phyloP scores from a whole-genome alignment of 371 early-diverging fungal species.

The Apophysomyces elegans region DNA sequence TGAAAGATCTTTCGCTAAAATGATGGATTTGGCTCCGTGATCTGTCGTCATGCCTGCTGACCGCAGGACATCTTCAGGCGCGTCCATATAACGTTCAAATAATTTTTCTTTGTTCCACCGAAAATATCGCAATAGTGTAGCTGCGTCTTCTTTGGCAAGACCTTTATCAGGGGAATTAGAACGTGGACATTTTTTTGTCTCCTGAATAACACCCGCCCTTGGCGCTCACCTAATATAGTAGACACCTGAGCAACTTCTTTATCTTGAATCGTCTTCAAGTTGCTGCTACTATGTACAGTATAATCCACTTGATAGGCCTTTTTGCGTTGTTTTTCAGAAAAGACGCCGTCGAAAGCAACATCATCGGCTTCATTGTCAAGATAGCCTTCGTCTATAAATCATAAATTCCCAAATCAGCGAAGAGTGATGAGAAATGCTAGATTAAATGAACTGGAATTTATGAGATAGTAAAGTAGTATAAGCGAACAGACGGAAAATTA shows the following conservation, averaged over 20 bases:
- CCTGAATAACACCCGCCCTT: neutral
- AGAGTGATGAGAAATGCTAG: neutral
- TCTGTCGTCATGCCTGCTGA: constrained; percentile 71
- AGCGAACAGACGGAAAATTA: constrained; percentile 4
- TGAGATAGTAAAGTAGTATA: neutral
- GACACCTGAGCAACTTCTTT: constrained; percentile 25
- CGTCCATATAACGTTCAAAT: constrained; percentile 82
- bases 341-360: constrained; percentile 20
- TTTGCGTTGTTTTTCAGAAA: constrained; percentile 17
- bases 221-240: constrained; percentile 25
- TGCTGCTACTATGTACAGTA: constrained; percentile 15
- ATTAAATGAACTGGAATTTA: constrained; percentile 1
- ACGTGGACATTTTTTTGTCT: neutral
- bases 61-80: constrained; percentile 61
- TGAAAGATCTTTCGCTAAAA: constrained; percentile 9
- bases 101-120: constrained; percentile 90
- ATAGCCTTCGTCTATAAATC: constrained; percentile 7
- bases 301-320: constrained; percentile 30
- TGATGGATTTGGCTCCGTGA: constrained; percentile 19
- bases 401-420: constrained; percentile 1
- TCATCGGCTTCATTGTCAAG: constrained; percentile 22
- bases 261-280: constrained; percentile 23
- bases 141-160: constrained; percentile 55
- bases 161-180: constrained; percentile 43
- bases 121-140: constrained; percentile 72